Evolutionary conservation across 345 rosid species (phyloP), one percentile per base, ranked within the genome.

Genomic region (Hypericum perforatum): DNA sequence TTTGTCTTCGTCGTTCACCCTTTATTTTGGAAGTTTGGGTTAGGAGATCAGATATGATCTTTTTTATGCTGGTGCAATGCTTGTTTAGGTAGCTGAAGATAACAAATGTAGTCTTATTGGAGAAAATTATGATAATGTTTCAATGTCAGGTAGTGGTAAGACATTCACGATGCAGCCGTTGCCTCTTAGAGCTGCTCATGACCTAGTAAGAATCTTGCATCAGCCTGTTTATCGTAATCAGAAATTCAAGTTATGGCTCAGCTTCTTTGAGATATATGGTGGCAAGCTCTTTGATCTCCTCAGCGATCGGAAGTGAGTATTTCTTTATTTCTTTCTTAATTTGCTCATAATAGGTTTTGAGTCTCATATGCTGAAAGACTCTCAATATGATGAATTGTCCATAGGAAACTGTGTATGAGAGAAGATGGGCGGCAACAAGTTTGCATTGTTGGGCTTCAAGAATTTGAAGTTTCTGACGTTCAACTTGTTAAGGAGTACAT

Each of bases 381-480:
- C 45, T 48, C 41, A 43, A 50, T 43, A 11, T 58, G 61, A 41
- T 66, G 15, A 42, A 43, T 22, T 22, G 32, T 22, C 32, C 1
- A 55, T 61, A 85, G 98, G 88, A 92, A 92, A 68, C 96, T 92
- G 53, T 85, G 94, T 54, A 88, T 92, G 98, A 82, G 98, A 64
- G 98, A 92, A 76, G 98, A 92, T 78, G 98, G 97, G 14, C 79
- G 94, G 15, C 98, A 92, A 53, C 97, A 92, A 76, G 95, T 92
- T 63, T 92, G 98, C 75, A 88, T 92, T 61, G 97, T 92, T 47
- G 97, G 98, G 54, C 68, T 92, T 74, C 97, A 92, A 81, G 98
- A 92, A 70, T 92, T 75, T 53, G 94, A 92, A 77, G 97, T 88
- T 68, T 85, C 74, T n/a, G 95, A 92, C 76, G 78, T 83, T 44